Base-by-base conservation (phyloP, 371 early-diverging fungal genomes). In the Paramicrosporidium saccamoebae region DNA sequence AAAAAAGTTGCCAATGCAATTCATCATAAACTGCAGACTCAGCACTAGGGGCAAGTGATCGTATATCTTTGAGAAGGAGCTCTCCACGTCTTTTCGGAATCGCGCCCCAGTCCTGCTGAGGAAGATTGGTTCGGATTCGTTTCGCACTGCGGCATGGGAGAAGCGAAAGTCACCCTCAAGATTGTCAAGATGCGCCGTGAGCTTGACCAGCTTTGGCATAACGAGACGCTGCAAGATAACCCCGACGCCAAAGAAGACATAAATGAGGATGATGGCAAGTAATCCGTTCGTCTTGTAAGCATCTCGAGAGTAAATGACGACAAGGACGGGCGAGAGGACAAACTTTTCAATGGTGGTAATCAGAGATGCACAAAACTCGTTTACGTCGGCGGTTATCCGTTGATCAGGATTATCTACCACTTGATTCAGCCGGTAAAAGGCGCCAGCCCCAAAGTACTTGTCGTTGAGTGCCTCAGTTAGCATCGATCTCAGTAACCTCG, bases 311-410 rank as follows among this genome's bases (percentile, higher is more conserved):
- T 78, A 78, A 37, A 62, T 71, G 0, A 41, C 41, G 3, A 77
- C 50, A 20, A 77, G 44, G 17, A 62, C 14, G 4, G 86, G 86
- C 5, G 62, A 48, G 19, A 77, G 52, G 7, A 72, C 44, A 7
- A 69, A 35, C 8, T 55, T 46, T 10, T 66, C 48, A n/a, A 64
- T 29, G 14, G 73, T 53, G 9, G 50, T 34, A 2, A 54, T 46
- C 7, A 62, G 24, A 18, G 56, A 33, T 6, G 51, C 52, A 4
- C 71, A 28, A 19, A 84, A 54, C 27, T 64, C 62, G 30, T 71
- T 75, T 7, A 73, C 52, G 37, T 84, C 86, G 33, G 75, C 74
- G 3, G 79, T 52, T 19, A 79, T 71, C 4, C 81, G 62, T 38
- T 77, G 78, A 35, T 84, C 81, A 3, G 68, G 68, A 31, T 67